Evolutionary conservation across 148 eudicot genomes (phyloP).

Genomic region (Fagopyrum tataricum): DNA sequence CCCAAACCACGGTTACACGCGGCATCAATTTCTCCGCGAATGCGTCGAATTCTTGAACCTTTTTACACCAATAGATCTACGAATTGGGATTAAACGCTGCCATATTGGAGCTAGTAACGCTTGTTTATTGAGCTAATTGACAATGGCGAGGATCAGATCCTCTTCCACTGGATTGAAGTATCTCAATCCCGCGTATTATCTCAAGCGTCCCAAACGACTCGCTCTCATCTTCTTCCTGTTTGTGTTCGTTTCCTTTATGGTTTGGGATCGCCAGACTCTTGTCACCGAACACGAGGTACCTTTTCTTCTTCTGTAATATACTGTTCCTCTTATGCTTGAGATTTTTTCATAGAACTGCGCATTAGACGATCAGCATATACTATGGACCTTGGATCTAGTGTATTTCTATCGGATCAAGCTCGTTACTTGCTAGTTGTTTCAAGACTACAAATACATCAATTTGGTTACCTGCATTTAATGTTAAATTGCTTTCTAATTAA

Average conservation of each 20-base stretch:
- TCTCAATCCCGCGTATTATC: constrained; percentile 81
- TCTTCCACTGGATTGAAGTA: constrained; percentile 55
- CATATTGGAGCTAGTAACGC: neutral
- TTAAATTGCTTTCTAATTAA: neutral
- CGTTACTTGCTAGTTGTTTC: neutral
- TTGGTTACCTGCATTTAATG: neutral
- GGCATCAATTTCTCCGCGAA: neutral
- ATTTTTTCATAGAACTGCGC: constrained; percentile 1
- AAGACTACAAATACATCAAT: neutral
- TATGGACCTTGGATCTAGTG: constrained; percentile 1
- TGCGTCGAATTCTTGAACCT: neutral
- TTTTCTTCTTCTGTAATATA: neutral
- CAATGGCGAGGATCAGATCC: constrained; percentile 78
- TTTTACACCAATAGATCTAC: neutral
- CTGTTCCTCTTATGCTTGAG: neutral
- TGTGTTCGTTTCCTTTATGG: constrained; percentile 45
- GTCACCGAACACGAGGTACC: constrained; percentile 70
- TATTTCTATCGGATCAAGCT: neutral
- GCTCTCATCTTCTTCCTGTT: constrained; percentile 64
- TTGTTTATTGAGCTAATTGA: neutral
- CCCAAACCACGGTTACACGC: neutral
- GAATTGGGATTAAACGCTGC: neutral
- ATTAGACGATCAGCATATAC: constrained; percentile 3
- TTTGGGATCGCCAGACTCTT: constrained; percentile 97
- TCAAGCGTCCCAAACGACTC: constrained; percentile 82